A percentile compares a stretch with the other conserved stretches of the same genome.
phyloP scores from a whole-genome alignment of 2,329 filamentous ascomycete species.

The Daldinia sp. region DNA sequence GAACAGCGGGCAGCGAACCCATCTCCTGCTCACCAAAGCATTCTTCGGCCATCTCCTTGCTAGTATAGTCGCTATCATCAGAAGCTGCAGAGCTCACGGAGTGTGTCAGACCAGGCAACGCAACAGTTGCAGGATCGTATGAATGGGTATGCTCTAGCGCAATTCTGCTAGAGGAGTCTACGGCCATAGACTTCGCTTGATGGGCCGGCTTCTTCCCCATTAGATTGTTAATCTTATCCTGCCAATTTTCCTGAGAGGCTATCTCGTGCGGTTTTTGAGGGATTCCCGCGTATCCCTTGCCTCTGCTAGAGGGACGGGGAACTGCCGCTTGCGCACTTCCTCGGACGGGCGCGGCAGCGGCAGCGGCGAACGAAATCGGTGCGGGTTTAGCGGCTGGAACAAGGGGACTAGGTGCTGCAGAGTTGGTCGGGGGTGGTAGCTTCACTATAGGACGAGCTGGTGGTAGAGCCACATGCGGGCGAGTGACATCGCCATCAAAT shows the following conservation, averaged over 20 bases:
- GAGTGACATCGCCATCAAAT: conserved; percentile 73
- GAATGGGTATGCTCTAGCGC: conserved; percentile 68
- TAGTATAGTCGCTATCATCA: conserved; percentile 62
- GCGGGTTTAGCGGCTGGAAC: conserved; percentile 54
- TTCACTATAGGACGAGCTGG: conserved; percentile 81
- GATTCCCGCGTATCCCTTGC: conserved; percentile 44
- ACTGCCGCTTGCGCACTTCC: conserved; percentile 25
- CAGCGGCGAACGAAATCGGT: conserved; percentile 59
- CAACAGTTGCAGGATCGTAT: conserved; percentile 74
- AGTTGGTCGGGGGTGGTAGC: conserved; percentile 75
- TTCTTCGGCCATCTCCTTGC: conserved; percentile 79
- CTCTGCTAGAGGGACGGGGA: conserved; percentile 45
- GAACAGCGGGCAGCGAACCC: conserved; percentile 79
- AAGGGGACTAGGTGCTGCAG: conserved; percentile 55
- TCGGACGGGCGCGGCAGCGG: conserved; percentile 50
- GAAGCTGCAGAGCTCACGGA: conserved; percentile 48
- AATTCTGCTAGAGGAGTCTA: conserved; percentile 76
- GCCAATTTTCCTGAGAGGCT: conserved; percentile 69
- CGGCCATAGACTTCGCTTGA: conserved; percentile 68
- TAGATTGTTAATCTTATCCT: conserved; percentile 85
- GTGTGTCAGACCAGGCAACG: conserved; percentile 66
- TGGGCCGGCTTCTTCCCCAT: conserved; percentile 72
- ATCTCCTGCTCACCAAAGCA: conserved; percentile 86
- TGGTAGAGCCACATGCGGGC: conserved; percentile 78
- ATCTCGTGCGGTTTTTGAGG: conserved; percentile 50